Evolutionary conservation across 352 stramenopile genomes (phyloP).

Genomic region (Globisporangium abappressorium): DNA sequence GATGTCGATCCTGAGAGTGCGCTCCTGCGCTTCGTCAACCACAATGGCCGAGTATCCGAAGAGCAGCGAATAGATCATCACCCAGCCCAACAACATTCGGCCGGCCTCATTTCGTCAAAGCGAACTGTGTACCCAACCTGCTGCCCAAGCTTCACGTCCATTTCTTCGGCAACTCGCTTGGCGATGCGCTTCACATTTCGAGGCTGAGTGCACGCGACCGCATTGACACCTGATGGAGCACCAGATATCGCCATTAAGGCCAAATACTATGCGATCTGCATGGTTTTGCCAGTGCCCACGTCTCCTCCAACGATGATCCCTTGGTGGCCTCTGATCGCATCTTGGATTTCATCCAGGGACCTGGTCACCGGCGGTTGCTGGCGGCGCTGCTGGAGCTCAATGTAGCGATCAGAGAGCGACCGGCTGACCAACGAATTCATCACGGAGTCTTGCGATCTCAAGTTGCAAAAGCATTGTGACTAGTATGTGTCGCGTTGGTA

Average conservation of each 20-base stretch:
- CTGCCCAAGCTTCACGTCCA: conserved; percentile 96
- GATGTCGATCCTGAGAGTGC: conserved; percentile 96
- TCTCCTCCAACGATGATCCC: conserved; percentile 98
- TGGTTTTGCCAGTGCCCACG: conserved; percentile 97
- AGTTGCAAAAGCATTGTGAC: too few species aligned
- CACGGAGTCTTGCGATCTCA: too few species aligned
- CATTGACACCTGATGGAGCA: conserved; percentile 50
- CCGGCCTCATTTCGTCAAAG: conserved; percentile 96
- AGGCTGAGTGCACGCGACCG: conserved; percentile 97
- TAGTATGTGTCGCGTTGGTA: too few species aligned
- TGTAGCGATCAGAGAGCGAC: too few species aligned
- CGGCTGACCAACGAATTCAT: too few species aligned
- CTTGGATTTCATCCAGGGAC: conserved; percentile 96
- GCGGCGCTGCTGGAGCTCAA: conserved; percentile 35
- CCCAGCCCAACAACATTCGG: conserved; percentile 97
- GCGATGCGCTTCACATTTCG: conserved; percentile 97
- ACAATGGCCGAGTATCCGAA: conserved; percentile 96
- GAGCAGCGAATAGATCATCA: conserved; percentile 95
- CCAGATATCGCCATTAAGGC: conserved; percentile 65
- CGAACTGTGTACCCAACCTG: conserved; percentile 99
- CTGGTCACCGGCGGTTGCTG: conserved; percentile 97
- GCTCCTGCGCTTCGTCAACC: conserved; percentile 97
- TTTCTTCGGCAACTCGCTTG: conserved; percentile 97
- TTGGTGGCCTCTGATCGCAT: conserved; percentile 91
- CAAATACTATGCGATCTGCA: conserved; percentile 95